Base-by-base conservation (phyloP, 805 yeast genomes). In the Lachancea quebecensis region DNA sequence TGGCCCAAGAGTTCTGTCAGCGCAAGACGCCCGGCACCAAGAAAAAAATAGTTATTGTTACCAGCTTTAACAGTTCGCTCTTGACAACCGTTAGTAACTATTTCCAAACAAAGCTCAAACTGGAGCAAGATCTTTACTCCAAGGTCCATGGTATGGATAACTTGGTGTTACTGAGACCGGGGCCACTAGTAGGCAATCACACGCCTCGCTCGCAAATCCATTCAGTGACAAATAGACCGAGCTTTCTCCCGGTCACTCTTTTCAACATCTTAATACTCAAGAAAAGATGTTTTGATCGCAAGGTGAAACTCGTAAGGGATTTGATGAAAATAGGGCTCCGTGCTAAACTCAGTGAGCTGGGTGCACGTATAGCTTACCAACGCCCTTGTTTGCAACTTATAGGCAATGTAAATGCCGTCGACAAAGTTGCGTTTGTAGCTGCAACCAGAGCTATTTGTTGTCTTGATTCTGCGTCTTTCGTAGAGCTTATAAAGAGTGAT, bases 181-280 rank as follows among this genome's bases (percentile, higher is more conserved):
- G 64, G n/a, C 61, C 64, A 18, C 28, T 59, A 4, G 43, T 56
- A 16, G 69, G 68, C 4, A 44, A 35, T 11, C 59, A 51, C 46
- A 25, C 45, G 3, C 37, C 9, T 4, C 34, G 9, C 10, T 18
- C 6, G 33, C 21, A 10, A 18, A 15, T 8, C 18, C 43, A 4
- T 3, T 11, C 15, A 2, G 15, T 4, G 27, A 38, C 30, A 3
- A 11, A 16, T 10, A 42, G 31, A 17, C 34, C 35, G 4, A 15
- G 28, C 28, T 37, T 37, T 25, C n/a, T 36, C 4, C 41, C 39
- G 3, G 12, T 16, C 5, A 15, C 43, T 4, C 5, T 40, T 14
- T 40, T 40, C 43, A 17, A 33, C n/a, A 34, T 40, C 21, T 47
- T 8, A 30, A 39, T 32, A 48, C 41, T 42, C 39, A 50, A 49